Evolutionary conservation across 495 filamentous ascomycete species (phyloP), one percentile per base, ranked within the genome.

Genomic region (Penicillium coprophilum): DNA sequence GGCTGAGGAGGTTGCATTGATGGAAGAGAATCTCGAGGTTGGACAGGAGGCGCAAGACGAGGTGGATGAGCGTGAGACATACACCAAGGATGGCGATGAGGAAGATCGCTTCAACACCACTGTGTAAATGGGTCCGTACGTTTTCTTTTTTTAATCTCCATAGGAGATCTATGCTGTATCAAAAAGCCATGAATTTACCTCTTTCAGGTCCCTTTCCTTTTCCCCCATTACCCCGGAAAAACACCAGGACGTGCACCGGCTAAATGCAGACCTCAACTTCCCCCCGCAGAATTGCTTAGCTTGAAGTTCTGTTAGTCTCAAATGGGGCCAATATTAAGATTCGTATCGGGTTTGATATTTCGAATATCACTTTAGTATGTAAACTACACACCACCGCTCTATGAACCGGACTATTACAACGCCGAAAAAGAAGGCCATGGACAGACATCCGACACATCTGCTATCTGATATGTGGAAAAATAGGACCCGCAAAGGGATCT

Each of bases 91-190:
- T 23, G 69, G 68, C 17, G 74, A 72, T 39, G 77, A 77, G 62
- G 74, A 77, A 57, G 74, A 76, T 57, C 67, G 69, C 11, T 70
- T 71, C 55, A 77, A 78, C 58, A 75, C 71, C 15, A 77, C 74
- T 34, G 73, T 78, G 46, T 77, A 72, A 52, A 49, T 30, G 52
- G 50, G n/a, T n/a, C n/a, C n/a, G n/a, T n/a, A n/a, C n/a, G n/a
- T n/a, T n/a, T 23, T 48, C 46, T 23, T 27, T 11, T 27, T 52
- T 48, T 50, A 47, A 50, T 31, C 30, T n/a, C 6, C 17, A 10
- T 36, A n/a, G 46, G 24, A 50, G 32, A 20, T 41, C 9, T 24
- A 19, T 19, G 53, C 45, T 58, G 60, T 64, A 65, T 34, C 45
- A 59, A 61, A 62, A 64, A 55, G 43, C 43, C 43, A 57, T 58